Base-by-base conservation (phyloP, 2,329 filamentous ascomycete species). In the Apiospora arundinis region DNA sequence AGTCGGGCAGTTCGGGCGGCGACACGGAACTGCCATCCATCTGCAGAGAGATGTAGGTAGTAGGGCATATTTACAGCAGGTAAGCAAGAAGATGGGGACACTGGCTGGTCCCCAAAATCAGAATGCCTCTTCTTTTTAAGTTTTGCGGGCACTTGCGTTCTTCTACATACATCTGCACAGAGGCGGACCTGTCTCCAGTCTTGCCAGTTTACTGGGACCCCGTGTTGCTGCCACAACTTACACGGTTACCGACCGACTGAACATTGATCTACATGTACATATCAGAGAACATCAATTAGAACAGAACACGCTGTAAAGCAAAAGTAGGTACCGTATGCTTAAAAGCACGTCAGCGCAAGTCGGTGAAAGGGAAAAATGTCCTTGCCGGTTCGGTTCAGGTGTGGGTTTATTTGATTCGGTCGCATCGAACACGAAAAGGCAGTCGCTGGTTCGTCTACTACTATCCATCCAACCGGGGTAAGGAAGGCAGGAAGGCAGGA, bases 381-480 rank as follows among this genome's bases (percentile, higher is more conserved):
- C 52, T 28, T 37, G 52, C 32, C 28, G 52, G 28, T 32, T 32
- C 21, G 52, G 52, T n/a, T 63, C 56, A 60, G 52, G 56, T 40
- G 56, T 56, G 56, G 56, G 56, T n/a, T 63, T n/a, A 9, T 18
- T 60, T 45, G 42, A 63, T 63, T 63, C n/a, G 56, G 56, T 32
- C 32, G 56, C 32, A 40, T n/a, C 21, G 9, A n/a, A 63, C 56
- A 63, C 18, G 56, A 63, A 18, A 40, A 21, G 1, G 18, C 32
- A 40, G 56, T 40, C 32, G 37, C 21, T 63, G 56, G 56, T 63
- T 63, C 56, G 32, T 63, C 32, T 32, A 32, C 6, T n/a, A n/a
- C 32, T 6, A 6, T 32, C 32, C 11, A 32, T 32, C 37, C 56
- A n/a, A n/a, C 28, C 32, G 32, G 56, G 32, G 52, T 37, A 60